phyloP scores from a whole-genome alignment of 2,329 filamentous ascomycete species.

The Botrytis porri region DNA sequence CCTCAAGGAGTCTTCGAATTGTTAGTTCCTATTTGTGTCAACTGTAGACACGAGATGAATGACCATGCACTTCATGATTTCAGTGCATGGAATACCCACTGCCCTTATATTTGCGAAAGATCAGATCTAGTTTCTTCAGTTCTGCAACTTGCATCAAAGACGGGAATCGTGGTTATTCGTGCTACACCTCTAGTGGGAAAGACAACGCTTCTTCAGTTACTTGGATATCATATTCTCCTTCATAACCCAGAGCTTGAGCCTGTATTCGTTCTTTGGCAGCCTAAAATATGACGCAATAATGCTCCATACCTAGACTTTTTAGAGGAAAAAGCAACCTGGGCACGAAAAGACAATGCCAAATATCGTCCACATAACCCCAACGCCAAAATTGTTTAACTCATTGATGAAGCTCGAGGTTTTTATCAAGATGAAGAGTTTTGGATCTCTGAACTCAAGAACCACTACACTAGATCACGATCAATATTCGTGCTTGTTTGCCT shows the following conservation, averaged over 20 bases:
- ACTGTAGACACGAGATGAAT: neutral
- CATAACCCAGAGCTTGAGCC: neutral
- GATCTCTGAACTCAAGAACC: neutral
- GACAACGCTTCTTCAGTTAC: neutral
- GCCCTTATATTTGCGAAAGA: neutral
- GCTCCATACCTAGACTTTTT: neutral
- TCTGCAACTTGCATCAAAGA: neutral
- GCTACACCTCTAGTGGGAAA: neutral
- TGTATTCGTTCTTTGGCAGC: neutral
- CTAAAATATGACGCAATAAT: neutral
- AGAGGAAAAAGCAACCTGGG: neutral
- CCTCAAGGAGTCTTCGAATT: neutral
- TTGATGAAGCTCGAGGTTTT: slow-evolving; percentile 1
- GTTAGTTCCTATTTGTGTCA: neutral
- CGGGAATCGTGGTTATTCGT: slow-evolving; percentile 1
- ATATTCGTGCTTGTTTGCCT: slow-evolving; percentile 6
- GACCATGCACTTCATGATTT: neutral
- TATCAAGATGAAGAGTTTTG: neutral
- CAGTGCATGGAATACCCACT: neutral
- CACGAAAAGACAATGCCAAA: neutral
- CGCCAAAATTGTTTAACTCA: neutral
- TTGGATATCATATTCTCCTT: neutral
- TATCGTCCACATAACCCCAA: neutral
- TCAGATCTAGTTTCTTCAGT: neutral
- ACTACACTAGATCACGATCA: neutral